These are phyloP conservation scores for Exophiala sp. DNA, from an alignment of 2,329 filamentous ascomycete genomes.

Conservation along the genomic window DNA sequence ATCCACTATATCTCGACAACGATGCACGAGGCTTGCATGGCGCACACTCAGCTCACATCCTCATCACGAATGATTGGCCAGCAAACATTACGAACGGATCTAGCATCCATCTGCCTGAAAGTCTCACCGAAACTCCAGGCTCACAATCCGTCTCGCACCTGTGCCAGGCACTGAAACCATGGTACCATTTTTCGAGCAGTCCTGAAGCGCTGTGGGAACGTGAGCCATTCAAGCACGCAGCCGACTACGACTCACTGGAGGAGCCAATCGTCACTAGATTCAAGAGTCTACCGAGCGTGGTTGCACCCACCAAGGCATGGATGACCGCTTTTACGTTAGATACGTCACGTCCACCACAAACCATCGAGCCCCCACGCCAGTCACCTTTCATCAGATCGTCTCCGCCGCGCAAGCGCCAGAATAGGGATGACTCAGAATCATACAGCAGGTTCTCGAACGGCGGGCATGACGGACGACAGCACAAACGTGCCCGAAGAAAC, in stretches of 20 bases:
- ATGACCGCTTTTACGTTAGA: slow-evolving; percentile 65
- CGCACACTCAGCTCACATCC: slow-evolving; percentile 75
- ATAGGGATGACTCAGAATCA: slow-evolving; percentile 37
- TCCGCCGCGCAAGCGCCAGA: slow-evolving; percentile 53
- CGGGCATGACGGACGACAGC: slow-evolving; percentile 43
- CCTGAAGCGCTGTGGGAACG: slow-evolving; percentile 76
- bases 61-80: slow-evolving; percentile 86
- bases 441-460: slow-evolving; percentile 28
- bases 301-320: slow-evolving; percentile 68
- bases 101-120: slow-evolving; percentile 57
- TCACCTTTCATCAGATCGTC: slow-evolving; percentile 61
- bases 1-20: slow-evolving; percentile 71
- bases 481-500: slow-evolving; percentile 42
- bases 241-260: slow-evolving; percentile 48
- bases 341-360: slow-evolving; percentile 56
- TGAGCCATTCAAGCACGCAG: slow-evolving; percentile 67
- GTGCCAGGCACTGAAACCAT: slow-evolving; percentile 74
- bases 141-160: slow-evolving; percentile 74
- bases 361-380: slow-evolving; percentile 64
- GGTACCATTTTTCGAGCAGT: slow-evolving; percentile 80
- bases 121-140: slow-evolving; percentile 46
- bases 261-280: slow-evolving; percentile 72
- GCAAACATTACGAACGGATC: slow-evolving; percentile 67
- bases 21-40: slow-evolving; percentile 74
- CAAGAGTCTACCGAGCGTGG: slow-evolving; percentile 78